phyloP scores from a whole-genome alignment of 1,284 basidiomycete genomes.

The Cystobasidium sp. region DNA sequence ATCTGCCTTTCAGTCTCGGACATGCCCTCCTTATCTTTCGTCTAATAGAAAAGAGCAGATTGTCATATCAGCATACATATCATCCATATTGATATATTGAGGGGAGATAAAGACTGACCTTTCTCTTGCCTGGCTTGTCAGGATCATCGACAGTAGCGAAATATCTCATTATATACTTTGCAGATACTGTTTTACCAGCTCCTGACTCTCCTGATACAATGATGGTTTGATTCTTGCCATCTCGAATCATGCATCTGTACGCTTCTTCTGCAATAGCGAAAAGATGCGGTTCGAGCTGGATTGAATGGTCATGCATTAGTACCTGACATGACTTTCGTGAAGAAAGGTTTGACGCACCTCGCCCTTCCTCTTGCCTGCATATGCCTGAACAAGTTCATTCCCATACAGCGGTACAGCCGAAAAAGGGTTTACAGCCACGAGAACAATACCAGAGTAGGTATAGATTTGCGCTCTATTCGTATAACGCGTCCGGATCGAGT shows the following conservation, averaged over 20 bases:
- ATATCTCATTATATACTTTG: slow-evolving; percentile 99
- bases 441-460: slow-evolving; percentile 97
- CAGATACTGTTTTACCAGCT: slow-evolving; percentile 98
- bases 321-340: background rate
- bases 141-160: slow-evolving; percentile 95
- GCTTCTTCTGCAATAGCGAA: slow-evolving; percentile 99
- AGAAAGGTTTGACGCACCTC: slow-evolving; percentile 55
- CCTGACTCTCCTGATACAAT: slow-evolving; percentile 99
- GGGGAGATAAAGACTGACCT: slow-evolving; percentile 61
- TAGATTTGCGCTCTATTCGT: slow-evolving; percentile 66
- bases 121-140: slow-evolving; percentile 63
- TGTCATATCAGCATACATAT: slow-evolving; percentile 63
- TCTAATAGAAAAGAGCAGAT: slow-evolving; percentile 18
- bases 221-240: slow-evolving; percentile 95
- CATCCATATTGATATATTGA: background rate
- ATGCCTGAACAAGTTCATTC: slow-evolving; percentile 95
- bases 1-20: slow-evolving; percentile 97
- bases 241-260: slow-evolving; percentile 95
- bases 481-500: slow-evolving; percentile 22
- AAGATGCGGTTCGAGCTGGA: slow-evolving; percentile 88
- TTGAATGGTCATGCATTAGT: background rate
- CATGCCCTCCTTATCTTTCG: slow-evolving; percentile 60
- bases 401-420: slow-evolving; percentile 76
- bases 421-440: slow-evolving; percentile 99
- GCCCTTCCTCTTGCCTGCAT: slow-evolving; percentile 87